A percentile compares a stretch with the other conserved stretches of the same genome.
Conservation (phyloP, 164 flowering plant genomes). For the Protea cynaroides region DNA sequence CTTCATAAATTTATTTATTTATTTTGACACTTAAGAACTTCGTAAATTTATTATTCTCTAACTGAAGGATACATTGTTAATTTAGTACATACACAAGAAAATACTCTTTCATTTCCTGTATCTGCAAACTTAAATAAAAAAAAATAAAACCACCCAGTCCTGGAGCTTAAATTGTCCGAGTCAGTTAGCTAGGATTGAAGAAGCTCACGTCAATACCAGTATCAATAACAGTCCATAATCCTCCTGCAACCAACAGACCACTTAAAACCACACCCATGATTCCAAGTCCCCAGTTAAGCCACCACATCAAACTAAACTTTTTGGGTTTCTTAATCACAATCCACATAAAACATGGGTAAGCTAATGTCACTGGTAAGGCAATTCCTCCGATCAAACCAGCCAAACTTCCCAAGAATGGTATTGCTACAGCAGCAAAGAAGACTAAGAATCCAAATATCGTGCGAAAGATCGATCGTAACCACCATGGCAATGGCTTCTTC, state of each 20-base stretch:
- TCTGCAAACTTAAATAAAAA: no score
- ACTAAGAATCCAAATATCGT: conserved; percentile 40
- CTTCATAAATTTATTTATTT: no score
- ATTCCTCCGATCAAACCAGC: conserved; percentile 60
- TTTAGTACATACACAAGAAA: no score
- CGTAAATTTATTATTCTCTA: no score
- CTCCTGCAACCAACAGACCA: conserved; percentile 36
- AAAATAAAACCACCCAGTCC: no score
- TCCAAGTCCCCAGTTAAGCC: conserved; percentile 53
- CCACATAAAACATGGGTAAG: conserved; percentile 90
- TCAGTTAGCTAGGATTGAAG: conserved; percentile 48
- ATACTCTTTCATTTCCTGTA: no score
- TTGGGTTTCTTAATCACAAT: conserved; percentile 55
- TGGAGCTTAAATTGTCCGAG: no score
- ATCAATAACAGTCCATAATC: conserved; percentile 38
- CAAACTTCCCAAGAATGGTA: conserved; percentile 55
- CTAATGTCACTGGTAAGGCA: conserved; percentile 62
- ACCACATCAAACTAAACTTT: conserved; percentile 38
- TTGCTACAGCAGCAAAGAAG: conserved; percentile 52
- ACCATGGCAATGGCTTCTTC: conserved; percentile 43
- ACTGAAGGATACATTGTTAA: no score
- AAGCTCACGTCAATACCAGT: conserved; percentile 49
- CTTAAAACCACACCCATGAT: conserved; percentile 47
- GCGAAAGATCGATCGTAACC: conserved; percentile 38
- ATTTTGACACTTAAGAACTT: no score